Evolutionary conservation across 2,329 filamentous ascomycete species (phyloP).

Genomic region (Zelopaecilomyces penicillatus): DNA sequence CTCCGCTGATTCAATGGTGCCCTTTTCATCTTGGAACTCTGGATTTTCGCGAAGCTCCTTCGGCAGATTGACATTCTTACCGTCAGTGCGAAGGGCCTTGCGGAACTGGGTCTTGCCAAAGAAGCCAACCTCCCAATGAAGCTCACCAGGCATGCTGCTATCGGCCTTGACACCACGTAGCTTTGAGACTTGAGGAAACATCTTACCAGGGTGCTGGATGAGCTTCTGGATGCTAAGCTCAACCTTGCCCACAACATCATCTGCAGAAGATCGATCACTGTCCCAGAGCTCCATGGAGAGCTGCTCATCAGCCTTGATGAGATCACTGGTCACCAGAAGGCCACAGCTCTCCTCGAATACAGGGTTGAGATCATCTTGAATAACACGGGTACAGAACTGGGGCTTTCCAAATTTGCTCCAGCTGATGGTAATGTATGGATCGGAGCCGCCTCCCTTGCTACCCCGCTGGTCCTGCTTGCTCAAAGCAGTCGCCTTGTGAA

Average conservation of each 20-base stretch:
- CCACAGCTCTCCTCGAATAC: slow-evolving; percentile 85
- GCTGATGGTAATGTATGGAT: slow-evolving; percentile 89
- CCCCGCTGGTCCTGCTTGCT: slow-evolving; percentile 86
- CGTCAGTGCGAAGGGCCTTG: slow-evolving; percentile 74
- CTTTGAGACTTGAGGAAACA: slow-evolving; percentile 83
- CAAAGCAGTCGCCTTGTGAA: slow-evolving; percentile 77
- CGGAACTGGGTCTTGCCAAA: slow-evolving; percentile 88
- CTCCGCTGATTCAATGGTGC: slow-evolving; percentile 56
- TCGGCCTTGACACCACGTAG: slow-evolving; percentile 75
- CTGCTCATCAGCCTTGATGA: slow-evolving; percentile 90
- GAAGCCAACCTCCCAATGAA: slow-evolving; percentile 94
- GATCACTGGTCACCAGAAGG: slow-evolving; percentile 75
- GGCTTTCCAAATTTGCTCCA: slow-evolving; percentile 97
- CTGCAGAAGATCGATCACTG: slow-evolving; percentile 82
- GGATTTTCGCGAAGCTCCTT: slow-evolving; percentile 63
- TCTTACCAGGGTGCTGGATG: slow-evolving; percentile 82
- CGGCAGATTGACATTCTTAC: slow-evolving; percentile 71
- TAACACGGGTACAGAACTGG: slow-evolving; percentile 94
- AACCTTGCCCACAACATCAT: slow-evolving; percentile 91
- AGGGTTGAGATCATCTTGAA: slow-evolving; percentile 88
- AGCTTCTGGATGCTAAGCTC: slow-evolving; percentile 91
- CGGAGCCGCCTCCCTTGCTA: slow-evolving; percentile 77
- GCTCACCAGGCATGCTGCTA: slow-evolving; percentile 81
- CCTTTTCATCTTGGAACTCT: slow-evolving; percentile 79
- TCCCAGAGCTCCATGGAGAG: slow-evolving; percentile 94